These are phyloP conservation scores for Aspergillus alliaceus DNA, from an alignment of 2,329 filamentous ascomycete species.

Conservation along the genomic window DNA sequence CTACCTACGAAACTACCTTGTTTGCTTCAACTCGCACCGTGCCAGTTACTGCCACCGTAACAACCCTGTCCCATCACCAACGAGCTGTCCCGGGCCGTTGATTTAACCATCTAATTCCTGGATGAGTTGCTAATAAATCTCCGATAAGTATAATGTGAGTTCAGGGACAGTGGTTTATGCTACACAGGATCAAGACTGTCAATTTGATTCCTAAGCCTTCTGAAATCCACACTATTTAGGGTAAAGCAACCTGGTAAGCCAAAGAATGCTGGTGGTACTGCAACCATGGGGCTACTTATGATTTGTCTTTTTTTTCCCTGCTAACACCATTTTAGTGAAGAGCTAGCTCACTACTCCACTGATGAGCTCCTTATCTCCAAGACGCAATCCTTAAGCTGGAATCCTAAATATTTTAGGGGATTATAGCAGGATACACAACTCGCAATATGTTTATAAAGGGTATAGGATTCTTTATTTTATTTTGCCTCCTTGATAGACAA, in stretches of 20 bases:
- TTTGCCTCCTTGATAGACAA: neutral
- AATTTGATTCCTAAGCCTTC: neutral
- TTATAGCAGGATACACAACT: neutral
- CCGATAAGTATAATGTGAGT: neutral
- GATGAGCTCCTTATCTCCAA: neutral
- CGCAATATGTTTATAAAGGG: neutral
- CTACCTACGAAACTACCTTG: neutral
- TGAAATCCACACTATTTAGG: neutral
- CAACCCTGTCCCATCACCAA: neutral
- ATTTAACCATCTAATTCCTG: neutral
- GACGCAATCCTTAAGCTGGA: slow-evolving; percentile 2
- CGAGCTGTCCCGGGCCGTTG: neutral
- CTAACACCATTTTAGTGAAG: neutral
- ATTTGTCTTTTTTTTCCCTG: neutral
- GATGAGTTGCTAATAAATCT: neutral
- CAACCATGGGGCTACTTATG: neutral
- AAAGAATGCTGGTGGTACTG: neutral
- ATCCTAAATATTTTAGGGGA: neutral
- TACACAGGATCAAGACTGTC: neutral
- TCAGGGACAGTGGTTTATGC: neutral
- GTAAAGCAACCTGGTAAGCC: slow-evolving; percentile 3
- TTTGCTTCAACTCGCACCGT: neutral
- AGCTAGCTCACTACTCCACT: neutral
- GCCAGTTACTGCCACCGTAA: neutral
- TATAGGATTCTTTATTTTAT: neutral